Base-by-base conservation (phyloP, 257 asterid species). In the Scutellaria baicalensis region DNA sequence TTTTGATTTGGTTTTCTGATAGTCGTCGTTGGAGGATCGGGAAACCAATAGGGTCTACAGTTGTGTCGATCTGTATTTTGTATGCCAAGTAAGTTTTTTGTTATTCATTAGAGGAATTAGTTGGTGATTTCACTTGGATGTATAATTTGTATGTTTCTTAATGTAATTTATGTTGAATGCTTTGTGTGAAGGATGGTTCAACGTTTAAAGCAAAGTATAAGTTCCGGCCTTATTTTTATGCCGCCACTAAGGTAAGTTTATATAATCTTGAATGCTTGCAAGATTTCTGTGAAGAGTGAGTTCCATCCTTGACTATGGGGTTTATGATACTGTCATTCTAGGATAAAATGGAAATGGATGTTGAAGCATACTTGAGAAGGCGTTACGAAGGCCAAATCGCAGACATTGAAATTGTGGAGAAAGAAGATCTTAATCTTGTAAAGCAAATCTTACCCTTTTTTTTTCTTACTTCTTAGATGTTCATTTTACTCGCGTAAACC, bases 21-120 rank as follows among this genome's bases (percentile, higher is more conserved):
- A 94, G 99, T 91, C 99, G 6, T 94, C 97, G 36, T 91, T 85
- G 96, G 99, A 94, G 88, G 97, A 94, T 76, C 89, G 81, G 69
- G 96, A 87, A 56, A 89, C 97, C 18, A 97, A 61, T 67, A 91
- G 78, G 80, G 92, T 69, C 75, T 89, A 91, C 79, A 88, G 99
- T 61, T 94, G 97, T 52, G 88, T 91, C 9, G 97, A 94, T 81
- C 86, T 91, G 63, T 94, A 94, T 78, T 94, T 94, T 63, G 97
- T 94, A 40, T 91, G 97, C 80, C 99, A 94, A 97, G 99, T 94
- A 75, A 9, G 13, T 56, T 76, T 56, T 76, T 20, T 6, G 20
- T 13, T 58, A 9, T 18, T 68, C n/a, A 20, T 49, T 68, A 35
- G 11, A 57, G 67, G 38, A 69, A 59, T 36, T 44, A 20, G 65